A percentile compares a stretch with the other conserved stretches of the same genome.
These are phyloP conservation scores for Candida morakotiae DNA, from an alignment of 805 yeast species.

Conservation along the genomic window DNA sequence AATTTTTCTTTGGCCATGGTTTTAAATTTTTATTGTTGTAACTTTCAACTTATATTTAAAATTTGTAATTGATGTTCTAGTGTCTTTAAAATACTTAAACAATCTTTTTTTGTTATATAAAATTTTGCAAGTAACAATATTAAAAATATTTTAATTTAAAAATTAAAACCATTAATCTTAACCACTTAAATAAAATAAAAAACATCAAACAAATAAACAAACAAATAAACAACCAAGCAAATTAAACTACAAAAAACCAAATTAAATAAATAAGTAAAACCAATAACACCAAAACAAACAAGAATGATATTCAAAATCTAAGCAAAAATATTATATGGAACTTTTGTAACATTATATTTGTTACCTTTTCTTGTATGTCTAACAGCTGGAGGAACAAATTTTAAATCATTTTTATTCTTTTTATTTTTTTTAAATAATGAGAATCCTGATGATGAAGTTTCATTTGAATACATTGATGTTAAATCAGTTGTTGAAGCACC, in stretches of 20 bases:
- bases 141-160: background rate
- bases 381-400: constrained; percentile 6
- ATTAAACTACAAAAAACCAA: background rate
- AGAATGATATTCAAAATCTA: background rate
- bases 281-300: background rate
- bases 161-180: background rate
- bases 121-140: background rate
- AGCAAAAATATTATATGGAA: constrained; percentile 19
- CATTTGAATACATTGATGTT: constrained; percentile 15
- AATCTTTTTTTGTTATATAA: background rate
- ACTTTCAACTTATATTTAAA: too few relatives aligned
- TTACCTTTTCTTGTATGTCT: constrained; percentile 12
- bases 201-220: background rate
- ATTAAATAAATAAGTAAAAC: background rate
- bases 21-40: too few relatives aligned
- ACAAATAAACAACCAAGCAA: background rate
- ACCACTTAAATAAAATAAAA: background rate
- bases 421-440: constrained; percentile 15
- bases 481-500: constrained; percentile 5
- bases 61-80: background rate
- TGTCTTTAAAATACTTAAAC: background rate
- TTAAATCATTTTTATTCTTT: constrained; percentile 5
- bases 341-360: constrained; percentile 23
- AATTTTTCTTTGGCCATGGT: too few relatives aligned
- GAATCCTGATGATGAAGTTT: constrained; percentile 18